Base-by-base conservation (phyloP, 2,329 filamentous ascomycete species). In the Stagonosporopsis tanaceti region DNA sequence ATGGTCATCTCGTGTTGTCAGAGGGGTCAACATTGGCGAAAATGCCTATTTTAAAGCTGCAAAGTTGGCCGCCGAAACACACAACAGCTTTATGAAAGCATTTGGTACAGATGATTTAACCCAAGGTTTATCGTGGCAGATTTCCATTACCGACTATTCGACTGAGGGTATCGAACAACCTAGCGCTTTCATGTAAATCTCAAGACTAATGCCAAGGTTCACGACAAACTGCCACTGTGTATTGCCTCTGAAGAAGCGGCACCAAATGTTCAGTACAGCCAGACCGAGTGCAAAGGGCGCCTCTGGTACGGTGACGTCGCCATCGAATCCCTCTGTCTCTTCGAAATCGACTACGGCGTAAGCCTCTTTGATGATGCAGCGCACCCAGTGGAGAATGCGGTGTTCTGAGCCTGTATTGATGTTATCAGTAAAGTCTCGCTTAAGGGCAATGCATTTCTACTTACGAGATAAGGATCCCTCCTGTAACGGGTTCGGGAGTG, bases 171-270 rank as follows among this genome's bases (percentile, higher is more conserved):
- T 20, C 15, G 2, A 38, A 47, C 24, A 41, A 6, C 2, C 24
- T 17, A 52, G 15, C 4, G 37, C 24, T 14, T 41, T 46, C 45
- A 50, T 57, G 24, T 48, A 57, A 4, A 57, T 63, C 47, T 79
- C 76, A 17, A 82, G 50, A 30, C 79, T 79, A 12, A 69, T 51
- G 0, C 80, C 80, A 0, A 82, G 73, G 2, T 80, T 77, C 15
- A 81, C 81, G 38, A 82, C 80, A 50, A 82, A 80, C 0, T 75
- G 76, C 80, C 80, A 82, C 52, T 81, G 79, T 0, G 79, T 80
- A 22, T 82, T 82, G 6, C 79, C 78, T 34, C 77, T 75, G 62
- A 82, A 82, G 60, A 82, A 80, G 5, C 80, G 76, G 14, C 76
- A 75, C 80, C 80, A 82, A 8, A 82, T 80, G 22, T 73, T 77